phyloP scores from a whole-genome alignment of 441 rosid species.

The Gossypium davidsonii region DNA sequence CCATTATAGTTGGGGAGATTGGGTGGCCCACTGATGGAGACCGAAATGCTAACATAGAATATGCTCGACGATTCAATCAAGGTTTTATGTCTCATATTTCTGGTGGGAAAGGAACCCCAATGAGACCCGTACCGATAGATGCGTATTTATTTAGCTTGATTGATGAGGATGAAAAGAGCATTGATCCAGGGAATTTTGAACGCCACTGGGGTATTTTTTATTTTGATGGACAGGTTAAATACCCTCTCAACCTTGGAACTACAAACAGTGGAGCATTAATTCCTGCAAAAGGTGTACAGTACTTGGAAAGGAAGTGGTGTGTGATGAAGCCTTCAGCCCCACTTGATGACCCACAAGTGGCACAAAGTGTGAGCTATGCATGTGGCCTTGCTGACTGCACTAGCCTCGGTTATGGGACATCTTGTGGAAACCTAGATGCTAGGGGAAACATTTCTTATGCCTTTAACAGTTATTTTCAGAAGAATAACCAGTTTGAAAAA shows the following conservation, averaged over 20 bases:
- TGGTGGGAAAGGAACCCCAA: constrained; percentile 82
- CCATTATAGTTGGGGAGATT: constrained; percentile 76
- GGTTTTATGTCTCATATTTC: constrained; percentile 76
- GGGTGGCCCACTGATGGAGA: constrained; percentile 98
- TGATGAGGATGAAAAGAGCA: constrained; percentile 87
- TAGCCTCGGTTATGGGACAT: constrained; percentile 76
- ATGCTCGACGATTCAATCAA: constrained; percentile 81
- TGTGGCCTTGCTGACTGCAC: constrained; percentile 82
- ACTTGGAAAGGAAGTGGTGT: constrained; percentile 69
- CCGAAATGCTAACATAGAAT: constrained; percentile 59
- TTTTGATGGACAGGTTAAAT: constrained; percentile 70
- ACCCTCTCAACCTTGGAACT: constrained; percentile 69
- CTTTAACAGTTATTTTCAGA: constrained; percentile 85
- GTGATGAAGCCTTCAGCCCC: constrained; percentile 54
- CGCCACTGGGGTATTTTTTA: constrained; percentile 91
- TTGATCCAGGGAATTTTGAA: constrained; percentile 89
- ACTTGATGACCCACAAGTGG: constrained; percentile 63
- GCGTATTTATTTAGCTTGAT: constrained; percentile 79
- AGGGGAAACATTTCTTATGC: constrained; percentile 76
- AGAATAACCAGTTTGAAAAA: constrained; percentile 53
- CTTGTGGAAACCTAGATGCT: constrained; percentile 54
- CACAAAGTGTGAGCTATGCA: constrained; percentile 74
- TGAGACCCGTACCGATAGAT: constrained; percentile 75
- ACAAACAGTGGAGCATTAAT: constrained; percentile 56
- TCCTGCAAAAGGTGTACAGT: constrained; percentile 47